Evolutionary conservation across 2,329 filamentous ascomycete species (phyloP).

Genomic region (Fusarium redolens): DNA sequence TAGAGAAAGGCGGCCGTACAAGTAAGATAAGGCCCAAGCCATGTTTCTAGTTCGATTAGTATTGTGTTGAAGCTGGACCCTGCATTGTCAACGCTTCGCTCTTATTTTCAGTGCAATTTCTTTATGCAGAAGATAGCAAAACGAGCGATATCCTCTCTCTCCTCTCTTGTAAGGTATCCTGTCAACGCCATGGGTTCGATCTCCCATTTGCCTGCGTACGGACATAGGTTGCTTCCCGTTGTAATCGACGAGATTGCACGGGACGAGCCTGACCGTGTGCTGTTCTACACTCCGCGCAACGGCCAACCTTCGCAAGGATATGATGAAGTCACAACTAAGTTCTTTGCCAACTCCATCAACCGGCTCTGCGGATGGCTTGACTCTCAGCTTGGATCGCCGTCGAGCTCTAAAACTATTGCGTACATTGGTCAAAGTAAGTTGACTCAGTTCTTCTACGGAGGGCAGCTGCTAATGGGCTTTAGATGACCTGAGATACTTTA

Average conservation of each 20-base stretch:
- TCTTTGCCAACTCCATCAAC: neutral
- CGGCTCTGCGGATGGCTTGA: neutral
- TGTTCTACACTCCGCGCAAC: neutral
- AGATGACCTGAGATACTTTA: neutral
- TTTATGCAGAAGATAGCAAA: neutral
- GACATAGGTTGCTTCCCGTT: neutral
- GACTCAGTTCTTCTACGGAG: fast-evolving
- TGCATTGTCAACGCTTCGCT: neutral
- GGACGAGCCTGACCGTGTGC: neutral
- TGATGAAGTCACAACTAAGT: neutral
- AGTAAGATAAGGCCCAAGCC: neutral
- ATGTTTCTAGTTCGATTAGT: fast-evolving
- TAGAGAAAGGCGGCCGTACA: neutral
- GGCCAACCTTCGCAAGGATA: neutral
- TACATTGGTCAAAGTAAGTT: neutral
- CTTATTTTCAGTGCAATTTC: neutral
- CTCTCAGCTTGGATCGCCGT: neutral
- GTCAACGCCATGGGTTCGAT: neutral
- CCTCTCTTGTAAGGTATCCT: neutral
- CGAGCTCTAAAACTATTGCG: neutral
- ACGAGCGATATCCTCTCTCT: neutral
- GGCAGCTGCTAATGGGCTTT: neutral
- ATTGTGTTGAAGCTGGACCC: neutral
- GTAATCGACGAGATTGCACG: neutral
- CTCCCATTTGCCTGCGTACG: neutral